Conservation (phyloP, 345 rosid genomes). For the Anastatica hierochuntica region DNA sequence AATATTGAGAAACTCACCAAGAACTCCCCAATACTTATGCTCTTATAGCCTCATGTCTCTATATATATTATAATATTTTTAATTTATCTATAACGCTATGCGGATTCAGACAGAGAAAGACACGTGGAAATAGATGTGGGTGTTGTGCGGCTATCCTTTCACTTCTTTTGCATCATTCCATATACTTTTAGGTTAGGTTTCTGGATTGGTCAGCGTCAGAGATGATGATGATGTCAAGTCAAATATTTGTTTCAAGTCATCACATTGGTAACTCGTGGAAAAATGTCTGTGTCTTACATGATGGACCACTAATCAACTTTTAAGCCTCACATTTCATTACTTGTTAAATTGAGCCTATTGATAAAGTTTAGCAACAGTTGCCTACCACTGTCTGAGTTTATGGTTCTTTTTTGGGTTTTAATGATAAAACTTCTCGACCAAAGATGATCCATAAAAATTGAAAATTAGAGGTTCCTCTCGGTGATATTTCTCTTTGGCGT, state of each 20-base stretch:
- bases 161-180: slow-evolving; percentile 12
- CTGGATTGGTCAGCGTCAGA: slow-evolving; percentile 9
- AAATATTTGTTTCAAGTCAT: slow-evolving; percentile 24
- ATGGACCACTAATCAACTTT: neutral
- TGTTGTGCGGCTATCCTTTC: slow-evolving; percentile 11
- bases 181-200: slow-evolving; percentile 16
- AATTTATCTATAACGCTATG: neutral
- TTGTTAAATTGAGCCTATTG: neutral
- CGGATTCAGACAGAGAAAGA: slow-evolving; percentile 2
- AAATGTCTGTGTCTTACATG: neutral
- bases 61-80: neutral
- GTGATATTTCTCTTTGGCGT: no score
- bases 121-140: slow-evolving; percentile 8
- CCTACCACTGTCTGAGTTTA: no score
- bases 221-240: slow-evolving; percentile 22
- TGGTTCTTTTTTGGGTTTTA: no score
- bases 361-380: no score
- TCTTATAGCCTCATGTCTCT: no score
- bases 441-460: no score
- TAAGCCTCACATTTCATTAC: neutral
- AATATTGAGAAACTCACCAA: no score
- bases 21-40: no score
- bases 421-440: no score
- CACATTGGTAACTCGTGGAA: slow-evolving; percentile 4
- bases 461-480: no score